These are phyloP conservation scores for Saccharomyces hybrid DNA, from an alignment of 1,139 yeast species.

Conservation along the genomic window DNA sequence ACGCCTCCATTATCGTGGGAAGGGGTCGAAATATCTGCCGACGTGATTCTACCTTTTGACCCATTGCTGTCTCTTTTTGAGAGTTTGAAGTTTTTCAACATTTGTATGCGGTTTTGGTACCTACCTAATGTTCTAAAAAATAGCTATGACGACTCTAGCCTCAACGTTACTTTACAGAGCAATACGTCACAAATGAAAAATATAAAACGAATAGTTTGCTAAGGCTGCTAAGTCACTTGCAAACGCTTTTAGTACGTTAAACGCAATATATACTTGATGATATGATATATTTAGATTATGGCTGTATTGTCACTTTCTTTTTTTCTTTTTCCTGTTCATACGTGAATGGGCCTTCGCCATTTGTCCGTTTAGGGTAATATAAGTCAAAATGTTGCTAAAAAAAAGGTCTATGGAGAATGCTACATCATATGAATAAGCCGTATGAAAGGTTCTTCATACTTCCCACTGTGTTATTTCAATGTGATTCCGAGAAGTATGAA, in stretches of 20 bases:
- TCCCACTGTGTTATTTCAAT: no score
- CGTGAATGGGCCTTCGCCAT: not conserved
- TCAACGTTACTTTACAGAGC: not conserved
- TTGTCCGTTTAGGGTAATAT: not conserved
- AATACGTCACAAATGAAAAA: not conserved
- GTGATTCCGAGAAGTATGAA: no score
- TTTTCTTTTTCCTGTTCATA: not conserved
- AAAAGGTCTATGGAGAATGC: not conserved
- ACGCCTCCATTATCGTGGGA: slow-evolving; percentile 17
- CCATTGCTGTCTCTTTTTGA: slow-evolving; percentile 20
- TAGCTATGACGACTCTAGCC: not conserved
- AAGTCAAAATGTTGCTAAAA: not conserved
- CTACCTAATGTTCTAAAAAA: not conserved
- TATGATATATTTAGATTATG: not conserved
- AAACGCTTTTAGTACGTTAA: not conserved
- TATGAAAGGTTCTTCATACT: no score
- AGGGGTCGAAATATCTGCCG: slow-evolving; percentile 30
- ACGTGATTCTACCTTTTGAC: slow-evolving; percentile 26
- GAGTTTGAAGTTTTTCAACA: slow-evolving; percentile 25
- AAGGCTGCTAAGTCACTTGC: not conserved
- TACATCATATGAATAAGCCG: not conserved
- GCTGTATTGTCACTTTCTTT: not conserved
- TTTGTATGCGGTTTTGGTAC: not conserved
- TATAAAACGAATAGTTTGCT: not conserved
- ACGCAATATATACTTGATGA: not conserved